Evolutionary conservation across 73 alveolate species (phyloP), one percentile per base, ranked within the genome.

Genomic region (Blepharisma japonicum): DNA sequence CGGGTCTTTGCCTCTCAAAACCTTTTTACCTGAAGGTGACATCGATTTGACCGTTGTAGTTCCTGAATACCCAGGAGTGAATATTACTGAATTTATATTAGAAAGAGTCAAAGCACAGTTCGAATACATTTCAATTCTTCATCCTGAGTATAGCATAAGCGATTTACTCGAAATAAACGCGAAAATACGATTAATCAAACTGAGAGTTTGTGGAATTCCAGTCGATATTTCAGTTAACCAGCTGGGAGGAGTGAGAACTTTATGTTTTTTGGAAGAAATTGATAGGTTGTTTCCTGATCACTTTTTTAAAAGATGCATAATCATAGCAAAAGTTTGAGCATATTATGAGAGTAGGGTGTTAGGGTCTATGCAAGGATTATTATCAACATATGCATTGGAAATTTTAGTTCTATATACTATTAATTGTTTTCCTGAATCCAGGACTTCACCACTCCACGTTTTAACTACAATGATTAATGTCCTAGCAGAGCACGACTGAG

Each of bases 1-100:
- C 83, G 98, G 98, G 8, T 93, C 98, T 21, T 90, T 87, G 51
- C 97, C 98, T 6, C 86, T 91, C 79, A 87, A 89, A 82, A 85
- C 95, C 18, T 93, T 90, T 71, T 86, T 91, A 45, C 91, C 93
- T 9, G 96, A 93, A 38, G 87, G 95, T 68, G 98, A 93, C 68
- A 93, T 93, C 23, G 98, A 93, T 81, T 71, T 93, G 18, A 93
- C 97, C 45, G 76, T 88, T 49, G 66, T 88, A 71, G 70, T 78
- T 51, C 78, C 87, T 42, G 80, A 83, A 71, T 68, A 55, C 45
- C 80, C 1, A 27, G 79, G 18, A 23, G 46, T 21, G 25, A 18
- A 11, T 51, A 8, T 46, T 46, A 9, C 49, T 51, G 54, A 74
- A 74, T 8, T 20, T 51, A 11, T 14, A 56, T 79, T 87, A 68